Base-by-base conservation (phyloP, 2,329 filamentous ascomycete species). In the Aspergillus carbonarius region DNA sequence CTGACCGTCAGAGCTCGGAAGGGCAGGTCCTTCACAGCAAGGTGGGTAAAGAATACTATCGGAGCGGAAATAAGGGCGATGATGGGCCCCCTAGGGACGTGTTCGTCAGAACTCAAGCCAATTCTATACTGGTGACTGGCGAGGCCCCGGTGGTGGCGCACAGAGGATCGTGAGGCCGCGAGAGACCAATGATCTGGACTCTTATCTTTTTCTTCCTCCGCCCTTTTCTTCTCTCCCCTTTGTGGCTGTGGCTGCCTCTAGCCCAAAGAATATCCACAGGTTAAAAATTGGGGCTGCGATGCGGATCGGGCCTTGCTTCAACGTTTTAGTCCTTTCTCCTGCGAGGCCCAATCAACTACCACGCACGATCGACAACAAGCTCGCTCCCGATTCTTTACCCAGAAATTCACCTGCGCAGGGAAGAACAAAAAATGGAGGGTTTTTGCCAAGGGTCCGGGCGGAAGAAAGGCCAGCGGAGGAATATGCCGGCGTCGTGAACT, bases 11-110 rank as follows among this genome's bases (percentile, higher is more conserved):
- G 37, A 49, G 40, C 52, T 47, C 48, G 57, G 57, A 57, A 57
- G 53, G 52, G 55, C 49, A 57, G 58, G 56, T 58, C 57, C 60
- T 61, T 54, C 40, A 48, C 49, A 18, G 42, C 20, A 34, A 48
- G 47, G 60, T 61, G 58, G 59, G 56, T 59, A 61, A 61, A 42
- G 37, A 53, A 32, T 55, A 40, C 54, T 58, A 56, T 51, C 35
- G 55, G 52, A 25, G 50, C 58, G 49, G 60, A 60, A 59, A 39
- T 63, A 55, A 63, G 55, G 50, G 44, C 37, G 40, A 47, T 42
- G 54, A 60, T 54, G 55, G 56, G 50, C 37, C 47, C 54, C 50
- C 54, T 37, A 34, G 44, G 42, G 37, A 44, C 27, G 37, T 50
- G 34, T 51, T 62, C 48, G 32, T 60, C 32, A 55, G 54, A 52